These are phyloP conservation scores for Boletus sp. DNA, from an alignment of 768 basidiomycete species.

Conservation along the genomic window DNA sequence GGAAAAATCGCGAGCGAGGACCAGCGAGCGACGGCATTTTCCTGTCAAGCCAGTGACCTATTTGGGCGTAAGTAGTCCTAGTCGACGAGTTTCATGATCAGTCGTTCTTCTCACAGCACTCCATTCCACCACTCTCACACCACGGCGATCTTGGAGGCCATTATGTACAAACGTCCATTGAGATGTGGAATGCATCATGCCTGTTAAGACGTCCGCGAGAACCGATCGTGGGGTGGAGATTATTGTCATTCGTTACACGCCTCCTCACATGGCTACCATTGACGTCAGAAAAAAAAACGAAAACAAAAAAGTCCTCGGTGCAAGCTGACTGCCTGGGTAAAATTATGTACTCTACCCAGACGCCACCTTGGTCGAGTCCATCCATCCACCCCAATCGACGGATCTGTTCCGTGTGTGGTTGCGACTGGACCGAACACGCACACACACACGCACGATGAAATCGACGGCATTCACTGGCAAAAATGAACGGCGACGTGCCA, in stretches of 20 bases:
- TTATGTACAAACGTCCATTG: conserved; percentile 12
- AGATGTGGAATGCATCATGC: neutral
- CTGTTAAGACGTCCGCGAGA: neutral
- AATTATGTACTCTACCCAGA: no score
- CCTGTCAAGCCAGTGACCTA: conserved; percentile 10
- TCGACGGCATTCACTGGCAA: conserved; percentile 4
- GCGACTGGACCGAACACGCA: neutral
- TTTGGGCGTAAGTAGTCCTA: neutral
- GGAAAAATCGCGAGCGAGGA: conserved; percentile 9
- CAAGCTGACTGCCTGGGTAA: neutral
- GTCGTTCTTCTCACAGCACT: conserved; percentile 8
- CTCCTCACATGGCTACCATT: neutral
- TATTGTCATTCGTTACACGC: neutral
- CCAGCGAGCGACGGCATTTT: conserved; percentile 1
- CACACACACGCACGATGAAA: neutral
- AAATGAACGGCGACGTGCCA: conserved; percentile 16
- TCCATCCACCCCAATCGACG: no score
- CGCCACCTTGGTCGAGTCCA: no score
- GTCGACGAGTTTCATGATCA: conserved; percentile 5
- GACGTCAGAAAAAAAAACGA: neutral
- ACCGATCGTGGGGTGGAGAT: neutral
- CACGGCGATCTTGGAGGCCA: conserved; percentile 19
- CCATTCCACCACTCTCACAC: conserved; percentile 25
- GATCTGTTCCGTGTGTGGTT: neutral
- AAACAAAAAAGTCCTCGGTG: neutral